These are phyloP conservation scores for Setaria italica DNA, from an alignment of 202 grass and related monocot genomes.

Conservation along the genomic window DNA sequence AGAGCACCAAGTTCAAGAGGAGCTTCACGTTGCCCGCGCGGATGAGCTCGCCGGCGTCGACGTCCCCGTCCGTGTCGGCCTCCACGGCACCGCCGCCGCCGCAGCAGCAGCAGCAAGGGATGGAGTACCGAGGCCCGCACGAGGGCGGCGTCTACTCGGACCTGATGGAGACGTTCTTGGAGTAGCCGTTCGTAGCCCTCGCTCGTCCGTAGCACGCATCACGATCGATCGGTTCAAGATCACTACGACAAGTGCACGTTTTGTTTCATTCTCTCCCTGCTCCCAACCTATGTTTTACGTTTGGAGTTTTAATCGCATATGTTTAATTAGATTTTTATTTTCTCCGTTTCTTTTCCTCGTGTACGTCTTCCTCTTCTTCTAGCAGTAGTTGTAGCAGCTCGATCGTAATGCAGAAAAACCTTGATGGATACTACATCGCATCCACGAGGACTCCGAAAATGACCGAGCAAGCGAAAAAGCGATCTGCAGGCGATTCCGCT, in stretches of 20 bases:
- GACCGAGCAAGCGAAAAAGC: no score
- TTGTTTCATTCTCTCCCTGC: background rate
- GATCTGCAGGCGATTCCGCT: no score
- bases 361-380: background rate
- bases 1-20: slow-evolving; percentile 89
- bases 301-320: slow-evolving; percentile 48
- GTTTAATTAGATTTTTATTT: slow-evolving; percentile 53
- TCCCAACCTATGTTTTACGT: slow-evolving; percentile 54
- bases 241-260: slow-evolving; percentile 32
- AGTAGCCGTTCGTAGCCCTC: slow-evolving; percentile 44
- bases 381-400: slow-evolving; percentile 1
- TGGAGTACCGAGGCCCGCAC: slow-evolving; percentile 81
- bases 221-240: slow-evolving; percentile 11
- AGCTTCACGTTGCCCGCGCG: slow-evolving; percentile 91
- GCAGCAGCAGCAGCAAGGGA: slow-evolving; percentile 53
- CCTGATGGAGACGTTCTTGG: slow-evolving; percentile 95
- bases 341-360: background rate
- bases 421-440: background rate
- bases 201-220: background rate
- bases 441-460: no score
- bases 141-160: slow-evolving; percentile 87
- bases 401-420: slow-evolving; percentile 23
- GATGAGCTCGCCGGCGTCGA: slow-evolving; percentile 62
- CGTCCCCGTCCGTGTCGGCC: slow-evolving; percentile 54
- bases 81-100: slow-evolving; percentile 44